Conservation (phyloP, 352 stramenopile genomes). For the Phytophthora constricta region DNA sequence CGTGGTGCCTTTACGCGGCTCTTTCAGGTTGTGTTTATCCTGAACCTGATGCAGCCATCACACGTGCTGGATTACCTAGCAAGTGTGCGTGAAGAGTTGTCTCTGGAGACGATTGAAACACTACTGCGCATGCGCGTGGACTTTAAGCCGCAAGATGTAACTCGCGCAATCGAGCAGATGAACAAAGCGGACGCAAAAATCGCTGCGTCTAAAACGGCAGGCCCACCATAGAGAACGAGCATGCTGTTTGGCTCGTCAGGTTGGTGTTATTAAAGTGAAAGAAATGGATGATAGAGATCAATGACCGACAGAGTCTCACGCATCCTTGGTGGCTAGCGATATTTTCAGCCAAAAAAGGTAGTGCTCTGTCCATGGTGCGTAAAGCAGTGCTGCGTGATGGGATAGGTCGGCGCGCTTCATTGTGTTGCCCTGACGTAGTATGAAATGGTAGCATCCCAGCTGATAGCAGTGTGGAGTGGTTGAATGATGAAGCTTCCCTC, state of each 20-base stretch:
- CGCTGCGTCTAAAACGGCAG: conserved; percentile 3
- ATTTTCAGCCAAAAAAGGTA: too few relatives aligned
- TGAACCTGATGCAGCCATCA: conserved; percentile 80
- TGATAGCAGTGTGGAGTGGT: not conserved
- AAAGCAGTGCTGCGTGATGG: too few relatives aligned
- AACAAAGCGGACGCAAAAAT: conserved; percentile 21
- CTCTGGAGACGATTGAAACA: conserved; percentile 52
- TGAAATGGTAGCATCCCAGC: not conserved
- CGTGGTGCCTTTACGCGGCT: conserved; percentile 72
- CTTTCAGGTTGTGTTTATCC: conserved; percentile 80
- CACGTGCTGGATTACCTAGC: conserved; percentile 77
- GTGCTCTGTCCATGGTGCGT: too few relatives aligned
- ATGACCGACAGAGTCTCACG: not conserved
- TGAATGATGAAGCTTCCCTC: conserved; percentile 14
- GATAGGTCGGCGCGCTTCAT: not conserved
- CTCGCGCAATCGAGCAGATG: conserved; percentile 46
- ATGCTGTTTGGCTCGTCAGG: not conserved
- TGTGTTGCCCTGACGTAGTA: not conserved
- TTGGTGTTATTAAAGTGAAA: not conserved
- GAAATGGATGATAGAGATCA: not conserved
- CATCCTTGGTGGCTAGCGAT: not conserved
- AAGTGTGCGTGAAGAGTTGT: conserved; percentile 57
- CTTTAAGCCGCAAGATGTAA: conserved; percentile 64
- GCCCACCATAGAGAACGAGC: not conserved
- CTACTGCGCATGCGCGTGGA: conserved; percentile 76